Evolutionary conservation across 2,329 filamentous ascomycete species (phyloP), one percentile per base, ranked within the genome.

Genomic region (Aspergillus ustus): DNA sequence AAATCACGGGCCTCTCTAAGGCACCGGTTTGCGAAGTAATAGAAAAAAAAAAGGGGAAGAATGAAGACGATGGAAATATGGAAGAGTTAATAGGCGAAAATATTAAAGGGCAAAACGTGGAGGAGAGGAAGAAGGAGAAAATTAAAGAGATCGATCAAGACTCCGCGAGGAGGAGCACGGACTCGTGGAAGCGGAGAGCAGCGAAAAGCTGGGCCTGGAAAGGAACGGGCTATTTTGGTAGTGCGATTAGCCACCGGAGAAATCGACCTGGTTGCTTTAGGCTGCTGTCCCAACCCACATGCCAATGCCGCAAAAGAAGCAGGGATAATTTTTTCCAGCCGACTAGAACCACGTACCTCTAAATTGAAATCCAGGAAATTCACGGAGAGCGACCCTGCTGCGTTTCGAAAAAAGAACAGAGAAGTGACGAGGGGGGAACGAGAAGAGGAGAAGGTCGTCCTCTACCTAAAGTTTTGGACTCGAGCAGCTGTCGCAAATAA

Each of bases 211-310:
- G 62, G 63, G 64, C 62, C 64, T 61, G 56, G 62, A 66, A 60
- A 65, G 62, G 64, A 61, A 63, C 65, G 66, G 59, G 66, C 65
- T 69, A 67, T 68, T 67, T 65, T 64, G 59, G 60, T 67, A 68
- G 67, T 69, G 67, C 61, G 63, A 66, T 69, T 68, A 69, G 67
- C 66, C 67, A 69, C 67, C 63, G 66, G 66, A 61, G 59, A 58
- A 68, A 68, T 63, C 59, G 60, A 64, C 55, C 43, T 65, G 59
- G 56, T 60, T 63, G 66, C 61, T 63, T 64, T 57, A 64, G 61
- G 64, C 60, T 60, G 62, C 50, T 48, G 60, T 58, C 63, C 58
- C 57, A 67, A 62, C 65, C 62, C 63, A 63, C 65, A 66, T 62
- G 61, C 58, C 60, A 65, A 59, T 62, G 57, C 60, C 53, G 51